Percentiles rank a stretch among this genome's conserved stretches.
Conservation (phyloP, 1,284 basidiomycete genomes). For the Neonothopanus nambi region DNA sequence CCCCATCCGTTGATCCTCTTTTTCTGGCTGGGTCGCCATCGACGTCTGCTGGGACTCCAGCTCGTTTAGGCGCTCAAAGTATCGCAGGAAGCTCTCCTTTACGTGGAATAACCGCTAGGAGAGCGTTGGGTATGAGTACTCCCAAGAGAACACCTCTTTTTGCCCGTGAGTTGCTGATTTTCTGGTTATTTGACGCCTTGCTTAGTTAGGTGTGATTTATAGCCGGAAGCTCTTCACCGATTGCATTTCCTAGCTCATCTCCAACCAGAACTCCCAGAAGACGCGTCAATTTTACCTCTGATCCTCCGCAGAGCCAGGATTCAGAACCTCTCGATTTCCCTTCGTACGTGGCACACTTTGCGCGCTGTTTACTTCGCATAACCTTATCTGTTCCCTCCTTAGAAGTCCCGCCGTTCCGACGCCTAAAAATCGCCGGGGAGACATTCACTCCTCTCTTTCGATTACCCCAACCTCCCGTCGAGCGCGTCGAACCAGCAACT, state of each 20-base stretch:
- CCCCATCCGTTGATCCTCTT: constrained; percentile 44
- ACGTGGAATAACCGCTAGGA: constrained; percentile 51
- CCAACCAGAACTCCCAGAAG: constrained; percentile 49
- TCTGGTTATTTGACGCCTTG: neutral
- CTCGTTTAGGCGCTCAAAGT: constrained; percentile 34
- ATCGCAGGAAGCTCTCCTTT: constrained; percentile 49
- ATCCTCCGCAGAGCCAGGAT: constrained; percentile 28
- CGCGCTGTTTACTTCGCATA: neutral
- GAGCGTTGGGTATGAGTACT: constrained; percentile 62
- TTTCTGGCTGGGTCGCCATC: constrained; percentile 67
- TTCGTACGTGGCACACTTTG: constrained; percentile 41
- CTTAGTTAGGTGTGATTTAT: constrained; percentile 13
- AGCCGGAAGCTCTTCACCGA: constrained; percentile 54
- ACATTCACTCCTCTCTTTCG: constrained; percentile 79
- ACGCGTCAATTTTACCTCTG: constrained; percentile 28
- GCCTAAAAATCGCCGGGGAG: constrained; percentile 75
- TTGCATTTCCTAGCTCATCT: constrained; percentile 51
- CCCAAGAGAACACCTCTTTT: constrained; percentile 58
- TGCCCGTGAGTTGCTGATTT: constrained; percentile 42
- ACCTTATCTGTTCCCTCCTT: neutral
- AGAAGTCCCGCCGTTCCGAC: constrained; percentile 46
- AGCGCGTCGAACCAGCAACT: constrained; percentile 21
- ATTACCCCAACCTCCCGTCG: constrained; percentile 58
- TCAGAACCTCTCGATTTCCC: constrained; percentile 68
- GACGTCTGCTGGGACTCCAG: constrained; percentile 47